Conservation (phyloP, 805 yeast genomes). For the Wickerhamiella spandovensis region DNA sequence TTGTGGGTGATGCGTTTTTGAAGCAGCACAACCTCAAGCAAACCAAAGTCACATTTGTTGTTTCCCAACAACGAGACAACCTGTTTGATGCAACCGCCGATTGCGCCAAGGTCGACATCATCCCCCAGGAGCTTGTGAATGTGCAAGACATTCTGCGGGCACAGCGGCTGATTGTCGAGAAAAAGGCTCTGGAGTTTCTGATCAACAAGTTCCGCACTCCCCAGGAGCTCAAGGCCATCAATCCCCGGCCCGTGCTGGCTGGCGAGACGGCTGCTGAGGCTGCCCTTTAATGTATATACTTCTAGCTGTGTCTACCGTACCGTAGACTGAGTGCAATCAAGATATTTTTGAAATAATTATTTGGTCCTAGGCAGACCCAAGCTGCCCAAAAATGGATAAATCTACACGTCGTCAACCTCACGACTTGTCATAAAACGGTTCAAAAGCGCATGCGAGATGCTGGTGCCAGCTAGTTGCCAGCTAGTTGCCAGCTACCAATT, state of each 20-base stretch:
- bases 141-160: slow-evolving; percentile 78
- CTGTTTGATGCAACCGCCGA: slow-evolving; percentile 43
- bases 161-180: slow-evolving; percentile 58
- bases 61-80: slow-evolving; percentile 45
- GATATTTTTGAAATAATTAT: no score
- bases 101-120: slow-evolving; percentile 44
- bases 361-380: no score
- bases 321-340: no score
- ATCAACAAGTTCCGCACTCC: slow-evolving; percentile 15
- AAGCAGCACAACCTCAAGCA: slow-evolving; percentile 28
- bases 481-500: not conserved
- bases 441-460: slow-evolving; percentile 3
- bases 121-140: slow-evolving; percentile 64
- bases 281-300: not conserved
- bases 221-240: slow-evolving; percentile 5
- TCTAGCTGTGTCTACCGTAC: no score
- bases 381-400: no score
- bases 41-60: slow-evolving; percentile 44
- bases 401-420: not conserved
- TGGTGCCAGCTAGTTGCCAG: no score
- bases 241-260: not conserved
- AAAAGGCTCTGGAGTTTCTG: slow-evolving; percentile 54
- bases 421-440: no score
- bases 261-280: no score
- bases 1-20: slow-evolving; percentile 38